Percentiles rank a stretch among this genome's conserved stretches.
Conservation (phyloP, 2,329 filamentous ascomycete genomes). For the Neofusicoccum sp. region DNA sequence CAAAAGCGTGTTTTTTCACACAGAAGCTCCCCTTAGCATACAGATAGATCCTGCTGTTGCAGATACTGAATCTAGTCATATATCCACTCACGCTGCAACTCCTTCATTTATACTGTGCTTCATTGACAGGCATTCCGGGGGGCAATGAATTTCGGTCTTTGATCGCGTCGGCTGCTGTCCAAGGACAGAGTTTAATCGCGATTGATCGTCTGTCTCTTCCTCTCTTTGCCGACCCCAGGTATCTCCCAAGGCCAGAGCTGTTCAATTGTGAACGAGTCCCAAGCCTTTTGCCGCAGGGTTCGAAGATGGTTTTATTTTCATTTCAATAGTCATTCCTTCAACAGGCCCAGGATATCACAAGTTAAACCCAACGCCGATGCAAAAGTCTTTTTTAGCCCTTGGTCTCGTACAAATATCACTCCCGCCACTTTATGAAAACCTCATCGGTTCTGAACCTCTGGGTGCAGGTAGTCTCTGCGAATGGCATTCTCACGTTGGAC, state of each 20-base stretch:
- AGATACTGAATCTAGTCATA: neutral
- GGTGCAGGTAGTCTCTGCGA: slow-evolving; percentile 75
- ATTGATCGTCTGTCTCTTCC: too few species aligned
- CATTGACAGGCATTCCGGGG: too few species aligned
- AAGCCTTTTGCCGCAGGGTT: neutral
- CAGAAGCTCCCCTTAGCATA: neutral
- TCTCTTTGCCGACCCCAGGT: too few species aligned
- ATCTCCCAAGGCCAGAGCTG: too few species aligned
- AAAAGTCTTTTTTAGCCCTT: neutral
- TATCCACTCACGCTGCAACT: too few species aligned
- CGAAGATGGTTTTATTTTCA: neutral
- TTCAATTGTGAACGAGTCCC: too few species aligned
- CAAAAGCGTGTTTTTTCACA: neutral
- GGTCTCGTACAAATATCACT: slow-evolving; percentile 28
- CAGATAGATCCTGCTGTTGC: neutral
- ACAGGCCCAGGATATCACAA: neutral
- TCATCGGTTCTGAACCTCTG: slow-evolving; percentile 53
- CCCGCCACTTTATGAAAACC: slow-evolving; percentile 50
- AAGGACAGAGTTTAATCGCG: too few species aligned
- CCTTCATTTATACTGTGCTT: too few species aligned
- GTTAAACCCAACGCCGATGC: neutral
- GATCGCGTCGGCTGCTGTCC: too few species aligned
- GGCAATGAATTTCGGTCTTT: too few species aligned
- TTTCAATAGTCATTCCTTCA: neutral
- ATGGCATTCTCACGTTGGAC: slow-evolving; percentile 71